Percentiles rank a stretch among this genome's conserved stretches.
phyloP scores from a whole-genome alignment of 2,329 filamentous ascomycete species.

The Trichoderma atroviride region DNA sequence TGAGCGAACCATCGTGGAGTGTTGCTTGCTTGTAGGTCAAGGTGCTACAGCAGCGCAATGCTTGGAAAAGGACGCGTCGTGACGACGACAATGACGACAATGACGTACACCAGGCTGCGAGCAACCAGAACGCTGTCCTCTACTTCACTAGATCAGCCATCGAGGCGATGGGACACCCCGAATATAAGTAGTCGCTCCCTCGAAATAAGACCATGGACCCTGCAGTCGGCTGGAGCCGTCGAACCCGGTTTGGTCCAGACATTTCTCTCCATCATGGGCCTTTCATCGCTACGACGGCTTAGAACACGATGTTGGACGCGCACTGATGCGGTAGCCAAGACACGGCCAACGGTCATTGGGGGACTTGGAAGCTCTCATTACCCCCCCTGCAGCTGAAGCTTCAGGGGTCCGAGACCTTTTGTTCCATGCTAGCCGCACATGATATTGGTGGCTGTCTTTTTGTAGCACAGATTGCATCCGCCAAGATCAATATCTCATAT shows the following conservation, averaged over 20 bases:
- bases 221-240: constrained; percentile 15
- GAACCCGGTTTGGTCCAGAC: constrained; percentile 1
- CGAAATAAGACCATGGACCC: background rate
- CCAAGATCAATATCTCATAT: constrained; percentile 1
- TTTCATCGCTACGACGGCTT: background rate
- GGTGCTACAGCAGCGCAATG: background rate
- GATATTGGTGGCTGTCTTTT: constrained; percentile 4
- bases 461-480: constrained; percentile 2
- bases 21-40: background rate
- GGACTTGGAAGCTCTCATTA: constrained; percentile 2
- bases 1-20: constrained; percentile 26
- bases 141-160: background rate
- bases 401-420: constrained; percentile 13
- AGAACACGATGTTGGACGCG: background rate
- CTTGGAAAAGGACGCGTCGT: background rate
- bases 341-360: background rate
- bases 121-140: constrained; percentile 11
- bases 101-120: constrained; percentile 1
- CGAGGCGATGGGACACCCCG: background rate
- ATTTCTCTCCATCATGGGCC: background rate
- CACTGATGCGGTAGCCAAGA: constrained; percentile 14
- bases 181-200: constrained; percentile 11
- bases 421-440: constrained; percentile 17
- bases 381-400: constrained; percentile 3
- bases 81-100: too few species aligned